phyloP scores from a whole-genome alignment of 345 rosid species.

The Hibiscus mutabilis region DNA sequence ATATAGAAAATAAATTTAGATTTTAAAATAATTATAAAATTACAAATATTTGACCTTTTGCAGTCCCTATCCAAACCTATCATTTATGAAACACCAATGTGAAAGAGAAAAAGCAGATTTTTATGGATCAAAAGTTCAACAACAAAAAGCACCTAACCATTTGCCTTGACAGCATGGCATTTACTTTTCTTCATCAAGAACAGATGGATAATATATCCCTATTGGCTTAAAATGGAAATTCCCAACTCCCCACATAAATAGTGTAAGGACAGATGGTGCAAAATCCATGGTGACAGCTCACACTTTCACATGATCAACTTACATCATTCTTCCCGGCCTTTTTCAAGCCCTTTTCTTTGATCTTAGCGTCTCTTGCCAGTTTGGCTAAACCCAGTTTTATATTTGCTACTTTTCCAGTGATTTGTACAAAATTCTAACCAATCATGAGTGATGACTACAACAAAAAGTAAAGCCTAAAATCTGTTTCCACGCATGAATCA shows the following conservation, averaged over 20 bases:
- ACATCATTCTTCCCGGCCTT: background rate
- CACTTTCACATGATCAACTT: constrained; percentile 9
- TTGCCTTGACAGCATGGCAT: constrained; percentile 3
- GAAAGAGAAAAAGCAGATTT: constrained; percentile 1
- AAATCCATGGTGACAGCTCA: constrained; percentile 3
- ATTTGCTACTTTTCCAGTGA: background rate
- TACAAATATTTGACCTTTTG: background rate
- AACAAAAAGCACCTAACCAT: background rate
- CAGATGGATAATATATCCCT: background rate
- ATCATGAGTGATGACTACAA: background rate
- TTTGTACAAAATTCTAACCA: too few relatives aligned
- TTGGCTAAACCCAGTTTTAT: background rate
- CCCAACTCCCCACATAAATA: background rate
- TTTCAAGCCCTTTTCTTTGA: background rate
- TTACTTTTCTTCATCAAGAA: constrained; percentile 2
- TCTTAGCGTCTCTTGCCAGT: background rate
- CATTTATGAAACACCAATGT: background rate
- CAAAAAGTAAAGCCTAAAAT: background rate
- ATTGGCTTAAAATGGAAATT: background rate
- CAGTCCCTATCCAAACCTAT: background rate
- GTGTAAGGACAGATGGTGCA: constrained; percentile 6
- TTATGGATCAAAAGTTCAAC: background rate
- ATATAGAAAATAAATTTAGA: too few relatives aligned
- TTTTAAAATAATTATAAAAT: background rate
- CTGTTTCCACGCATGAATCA: background rate